Evolutionary conservation across 805 yeast genomes (phyloP).

Genomic region (Barnettozyma vustinii): DNA sequence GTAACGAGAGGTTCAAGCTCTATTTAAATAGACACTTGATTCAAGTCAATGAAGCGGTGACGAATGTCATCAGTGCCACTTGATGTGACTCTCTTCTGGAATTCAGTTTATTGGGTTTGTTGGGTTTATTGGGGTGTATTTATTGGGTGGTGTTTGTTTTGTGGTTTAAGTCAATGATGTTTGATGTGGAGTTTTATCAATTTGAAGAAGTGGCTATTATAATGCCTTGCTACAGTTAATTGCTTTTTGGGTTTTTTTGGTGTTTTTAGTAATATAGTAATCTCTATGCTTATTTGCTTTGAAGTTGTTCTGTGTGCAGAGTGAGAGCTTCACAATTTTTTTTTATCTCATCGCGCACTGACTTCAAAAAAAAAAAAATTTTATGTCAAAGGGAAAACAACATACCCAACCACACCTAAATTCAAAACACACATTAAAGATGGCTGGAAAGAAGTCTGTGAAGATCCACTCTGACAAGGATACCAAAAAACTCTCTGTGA

Average conservation of each 20-base stretch:
- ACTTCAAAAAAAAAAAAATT: slow-evolving; percentile 4
- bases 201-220: not conserved
- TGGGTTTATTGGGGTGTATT: not conserved
- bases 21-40: slow-evolving; percentile 34
- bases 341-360: not conserved
- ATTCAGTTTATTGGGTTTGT: not conserved
- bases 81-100: slow-evolving; percentile 1
- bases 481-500: slow-evolving; percentile 10
- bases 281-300: not conserved
- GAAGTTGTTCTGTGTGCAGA: no score
- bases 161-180: not conserved
- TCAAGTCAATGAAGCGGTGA: slow-evolving; percentile 38
- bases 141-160: not conserved
- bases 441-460: slow-evolving; percentile 12
- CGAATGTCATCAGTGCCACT: slow-evolving; percentile 24
- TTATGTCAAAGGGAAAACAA: not conserved
- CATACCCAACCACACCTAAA: not conserved
- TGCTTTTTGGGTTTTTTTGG: not conserved
- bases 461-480: slow-evolving; percentile 1
- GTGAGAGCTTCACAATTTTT: no score
- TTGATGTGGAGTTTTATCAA: not conserved
- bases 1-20: slow-evolving; percentile 44
- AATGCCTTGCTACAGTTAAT: not conserved
- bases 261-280: not conserved
- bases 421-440: not conserved